Base-by-base conservation (phyloP, 2,329 filamentous ascomycete species). In the Alternaria ethzedia region DNA sequence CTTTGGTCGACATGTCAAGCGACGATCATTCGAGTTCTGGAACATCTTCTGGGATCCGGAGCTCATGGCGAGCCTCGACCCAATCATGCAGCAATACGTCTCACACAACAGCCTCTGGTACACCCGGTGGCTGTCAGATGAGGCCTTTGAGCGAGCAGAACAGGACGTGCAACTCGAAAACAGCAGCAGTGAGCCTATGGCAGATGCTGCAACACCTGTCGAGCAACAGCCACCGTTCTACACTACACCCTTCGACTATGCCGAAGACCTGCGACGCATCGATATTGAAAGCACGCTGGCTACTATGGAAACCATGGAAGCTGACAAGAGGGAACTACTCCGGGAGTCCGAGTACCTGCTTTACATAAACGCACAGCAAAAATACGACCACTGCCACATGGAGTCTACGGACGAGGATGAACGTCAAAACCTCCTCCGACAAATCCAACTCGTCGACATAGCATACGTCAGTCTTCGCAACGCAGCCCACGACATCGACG, bases 91-190 rank as follows among this genome's bases (percentile, higher is more conserved):
- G 56, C 67, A 62, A 20, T 78, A 77, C 43, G 67, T 76, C 8
- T 69, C 68, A 12, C 71, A 74, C 57, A 70, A 74, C 51, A 68
- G 66, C 3, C 45, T 75, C 20, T 74, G 70, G 69, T 70, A 74
- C 51, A 66, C 69, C 1, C 66, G 67, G 28, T 68, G 70, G n/a
- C 45, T 74, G 5, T 68, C 70, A 15, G 63, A 66, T 5, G 47
- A 63, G 15, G 68, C 66, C 3, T 68, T 63, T 43, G 68, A 74
- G 13, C 59, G 64, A 17, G 61, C 61, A 12, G 71, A 73, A 15
- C 49, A 36, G 8, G 28, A 20, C 28, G 20, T 5, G 1, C 54
- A 68, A 41, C 54, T 57, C 23, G 60, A 55, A 13, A 28, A 54
- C 2, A 57, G 59, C 13, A 20, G 20, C 21, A 46, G 30, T 11